Evolutionary conservation across 2,329 filamentous ascomycete genomes (phyloP).

Genomic region (Sphaerulina musiva): DNA sequence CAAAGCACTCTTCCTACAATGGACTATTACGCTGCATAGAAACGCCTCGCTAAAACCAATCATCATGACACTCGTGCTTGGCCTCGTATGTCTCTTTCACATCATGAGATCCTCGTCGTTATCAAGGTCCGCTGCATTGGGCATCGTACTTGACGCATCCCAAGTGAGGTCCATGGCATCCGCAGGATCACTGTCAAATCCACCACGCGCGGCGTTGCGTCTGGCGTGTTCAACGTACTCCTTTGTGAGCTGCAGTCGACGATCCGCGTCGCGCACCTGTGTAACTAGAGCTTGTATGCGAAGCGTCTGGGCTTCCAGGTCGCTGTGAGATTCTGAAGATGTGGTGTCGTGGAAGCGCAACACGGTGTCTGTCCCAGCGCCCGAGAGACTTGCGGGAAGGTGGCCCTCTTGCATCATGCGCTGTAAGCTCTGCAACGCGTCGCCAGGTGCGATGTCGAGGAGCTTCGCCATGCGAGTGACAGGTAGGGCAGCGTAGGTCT

Average conservation of each 20-base stretch:
- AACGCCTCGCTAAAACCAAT: constrained; percentile 8
- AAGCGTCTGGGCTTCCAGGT: constrained; percentile 45
- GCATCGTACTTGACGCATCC: constrained; percentile 21
- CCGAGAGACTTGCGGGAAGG: constrained; percentile 47
- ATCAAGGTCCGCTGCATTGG: constrained; percentile 18
- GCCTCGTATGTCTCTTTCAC: background rate
- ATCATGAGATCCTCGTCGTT: constrained; percentile 33
- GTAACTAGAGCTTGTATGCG: constrained; percentile 47
- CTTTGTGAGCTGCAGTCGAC: constrained; percentile 50
- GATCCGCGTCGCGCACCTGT: constrained; percentile 50
- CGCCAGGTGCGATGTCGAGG: constrained; percentile 46
- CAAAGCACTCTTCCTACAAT: background rate
- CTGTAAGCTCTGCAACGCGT: constrained; percentile 48
- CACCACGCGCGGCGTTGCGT: constrained; percentile 39
- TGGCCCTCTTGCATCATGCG: constrained; percentile 48
- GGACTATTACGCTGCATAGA: background rate
- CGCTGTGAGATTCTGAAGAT: constrained; percentile 19
- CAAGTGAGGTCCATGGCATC: constrained; percentile 35
- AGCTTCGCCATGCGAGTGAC: constrained; percentile 49
- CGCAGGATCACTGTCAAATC: constrained; percentile 31
- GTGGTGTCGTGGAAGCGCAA: constrained; percentile 46
- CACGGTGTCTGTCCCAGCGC: constrained; percentile 37
- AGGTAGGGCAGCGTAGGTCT: constrained; percentile 61
- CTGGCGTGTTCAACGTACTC: constrained; percentile 53
- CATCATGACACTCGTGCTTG: constrained; percentile 8